Conservation (phyloP, 73 alveolate species). For the Breviolum minutum region DNA sequence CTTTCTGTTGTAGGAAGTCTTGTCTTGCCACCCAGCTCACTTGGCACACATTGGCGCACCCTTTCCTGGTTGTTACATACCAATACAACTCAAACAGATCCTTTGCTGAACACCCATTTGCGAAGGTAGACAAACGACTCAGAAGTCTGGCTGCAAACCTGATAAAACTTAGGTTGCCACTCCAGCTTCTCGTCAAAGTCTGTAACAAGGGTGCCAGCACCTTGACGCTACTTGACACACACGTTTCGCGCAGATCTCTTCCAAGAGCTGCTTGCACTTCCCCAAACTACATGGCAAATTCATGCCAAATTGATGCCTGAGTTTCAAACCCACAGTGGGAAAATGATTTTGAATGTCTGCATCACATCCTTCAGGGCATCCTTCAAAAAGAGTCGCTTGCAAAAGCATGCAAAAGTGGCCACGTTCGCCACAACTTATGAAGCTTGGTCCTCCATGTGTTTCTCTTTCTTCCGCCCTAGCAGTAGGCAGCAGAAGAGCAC, state of each 20-base stretch:
- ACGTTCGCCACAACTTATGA: background rate
- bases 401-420: background rate
- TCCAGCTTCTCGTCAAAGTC: conserved; percentile 84
- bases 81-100: background rate
- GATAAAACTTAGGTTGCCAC: conserved; percentile 11
- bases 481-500: conserved; percentile 21
- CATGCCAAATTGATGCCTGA: background rate
- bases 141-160: too few relatives aligned
- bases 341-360: conserved; percentile 42
- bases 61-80: background rate
- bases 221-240: background rate
- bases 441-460: background rate
- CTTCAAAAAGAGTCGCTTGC: background rate
- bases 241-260: background rate
- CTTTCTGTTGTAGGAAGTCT: background rate
- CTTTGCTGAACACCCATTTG: background rate
- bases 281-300: background rate
- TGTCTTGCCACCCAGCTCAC: background rate
- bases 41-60: background rate
- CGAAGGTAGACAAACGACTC: background rate
- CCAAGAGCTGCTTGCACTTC: background rate
- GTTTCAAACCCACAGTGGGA: conserved; percentile 57
- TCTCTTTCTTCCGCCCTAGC: background rate
- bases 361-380: conserved; percentile 27
- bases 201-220: conserved; percentile 83